Base-by-base conservation (phyloP, 2,329 filamentous ascomycete species). In the Aspergillus pseudotamarii region DNA sequence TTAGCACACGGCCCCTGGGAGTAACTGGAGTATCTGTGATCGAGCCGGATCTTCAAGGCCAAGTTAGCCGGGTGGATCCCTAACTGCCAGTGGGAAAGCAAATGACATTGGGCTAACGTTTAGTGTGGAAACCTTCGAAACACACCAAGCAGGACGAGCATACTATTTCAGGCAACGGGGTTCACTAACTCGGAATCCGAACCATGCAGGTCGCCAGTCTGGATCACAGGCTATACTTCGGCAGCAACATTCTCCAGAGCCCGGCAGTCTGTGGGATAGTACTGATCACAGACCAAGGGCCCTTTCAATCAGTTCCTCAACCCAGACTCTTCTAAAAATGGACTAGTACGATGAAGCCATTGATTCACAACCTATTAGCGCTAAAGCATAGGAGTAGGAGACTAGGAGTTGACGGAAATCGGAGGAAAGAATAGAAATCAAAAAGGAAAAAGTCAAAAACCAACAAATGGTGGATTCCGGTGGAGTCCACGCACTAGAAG, bases 121-220 rank as follows among this genome's bases (percentile, higher is more conserved):
- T 38, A 56, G 38, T 55, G 67, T 69, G 68, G 70, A 63, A 57
- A 64, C 66, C 54, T 61, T 62, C 66, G 68, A 70, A 70, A 68
- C 64, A 65, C 55, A 61, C 68, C 62, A 67, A 65, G 56, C 62
- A 48, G 55, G 60, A 63, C 28, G 46, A 55, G 57, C 63, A 64
- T 64, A 62, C 69, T 72, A 72, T 72, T 72, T 70, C 66, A 62
- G 63, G 66, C 61, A 62, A 69, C 66, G 61, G 64, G 62, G 65
- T 61, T 59, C 57, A 55, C 60, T 61, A 56, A 61, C 57, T 51
- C 50, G 63, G 63, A 61, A 65, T 60, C 63, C 66, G 64, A 58
- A 34, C 57, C 53, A 21, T 64, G 61, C 64, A 62, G 60, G 58
- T 61, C 55, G 32, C 48, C 51, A 58, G 30, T 19, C 58, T 55